Evolutionary conservation across 345 rosid species (phyloP), one percentile per base, ranked within the genome.

Genomic region (Anastatica hierochuntica): DNA sequence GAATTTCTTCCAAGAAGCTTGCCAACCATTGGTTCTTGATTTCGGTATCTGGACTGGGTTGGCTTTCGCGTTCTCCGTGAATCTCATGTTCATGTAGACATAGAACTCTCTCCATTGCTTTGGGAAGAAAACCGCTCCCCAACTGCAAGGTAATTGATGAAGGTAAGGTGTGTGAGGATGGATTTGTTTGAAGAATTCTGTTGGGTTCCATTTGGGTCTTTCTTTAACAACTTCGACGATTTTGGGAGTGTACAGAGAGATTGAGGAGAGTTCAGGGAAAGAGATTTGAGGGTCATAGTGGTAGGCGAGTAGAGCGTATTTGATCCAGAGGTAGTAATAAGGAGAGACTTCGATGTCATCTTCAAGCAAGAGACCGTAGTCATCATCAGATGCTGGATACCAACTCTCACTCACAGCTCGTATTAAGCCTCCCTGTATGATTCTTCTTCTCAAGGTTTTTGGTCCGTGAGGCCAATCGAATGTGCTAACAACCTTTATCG

Each of bases 41-140:
- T 78, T 92, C 0, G 98, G 98, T 46, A 92, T 92, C 76, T 92
- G 96, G 55, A 92, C 98, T 0, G 97, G 95, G 51, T 92, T 92
- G 6, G 68, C 50, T 60, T 92, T 92, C 0, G 98, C 94, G 31
- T 92, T 67, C 72, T 76, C 90, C 0, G 98, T 92, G 81, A 92
- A 92, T 55, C 98, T 78, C 95, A 77, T 92, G 81, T 88, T 83
- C 98, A 92, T 92, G 78, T 92, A 92, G 10, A 85, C 98, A 30
- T 88, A 92, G 53, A 92, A 92, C 60, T 92, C 98, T 72, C 90
- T 81, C 98, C 98, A 92, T 0, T 79, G 97, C 74, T 92, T 92
- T 19, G 98, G 98, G 80, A 92, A 92, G 82, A 92, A 92, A 9
- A 92, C 83, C 0, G 98, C 88, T 5, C 98, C 98, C 98, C 98